phyloP scores from a whole-genome alignment of 1,139 yeast species.

The Hyphopichia wangnamkhiaoensis region DNA sequence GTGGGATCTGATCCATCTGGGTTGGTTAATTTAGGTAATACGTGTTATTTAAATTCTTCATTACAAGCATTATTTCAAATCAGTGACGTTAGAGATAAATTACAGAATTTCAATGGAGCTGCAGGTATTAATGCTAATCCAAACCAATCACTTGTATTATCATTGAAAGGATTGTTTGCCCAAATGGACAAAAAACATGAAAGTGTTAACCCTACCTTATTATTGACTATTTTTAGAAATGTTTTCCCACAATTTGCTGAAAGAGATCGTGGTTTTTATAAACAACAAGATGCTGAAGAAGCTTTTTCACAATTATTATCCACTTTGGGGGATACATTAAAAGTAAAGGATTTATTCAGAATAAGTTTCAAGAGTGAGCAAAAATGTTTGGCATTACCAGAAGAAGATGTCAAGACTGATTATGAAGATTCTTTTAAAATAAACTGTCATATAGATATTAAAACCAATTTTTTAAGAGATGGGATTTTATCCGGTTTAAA shows the following conservation, averaged over 20 bases:
- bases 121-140: conserved; percentile 12
- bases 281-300: conserved; percentile 98
- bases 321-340: conserved; percentile 51
- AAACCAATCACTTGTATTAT: conserved; percentile 16
- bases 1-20: conserved; percentile 71
- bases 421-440: conserved; percentile 66
- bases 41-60: conserved; percentile 91
- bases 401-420: conserved; percentile 49
- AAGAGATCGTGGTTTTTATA: conserved; percentile 67
- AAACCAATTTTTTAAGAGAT: conserved; percentile 85
- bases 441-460: conserved; percentile 83
- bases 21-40: conserved; percentile 83
- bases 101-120: conserved; percentile 18
- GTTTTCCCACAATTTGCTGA: conserved; percentile 90
- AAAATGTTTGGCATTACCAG: conserved; percentile 59
- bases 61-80: conserved; percentile 76
- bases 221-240: conserved; percentile 63
- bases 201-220: conserved; percentile 59
- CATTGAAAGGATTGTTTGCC: conserved; percentile 45
- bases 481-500: conserved; percentile 76
- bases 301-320: conserved; percentile 79
- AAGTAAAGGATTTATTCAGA: conserved; percentile 58
- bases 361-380: conserved; percentile 64
- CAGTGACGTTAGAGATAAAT: conserved; percentile 51
- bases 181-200: conserved; percentile 50